Conservation (phyloP, 352 stramenopile genomes). For the Globisporangium sylvaticum region DNA sequence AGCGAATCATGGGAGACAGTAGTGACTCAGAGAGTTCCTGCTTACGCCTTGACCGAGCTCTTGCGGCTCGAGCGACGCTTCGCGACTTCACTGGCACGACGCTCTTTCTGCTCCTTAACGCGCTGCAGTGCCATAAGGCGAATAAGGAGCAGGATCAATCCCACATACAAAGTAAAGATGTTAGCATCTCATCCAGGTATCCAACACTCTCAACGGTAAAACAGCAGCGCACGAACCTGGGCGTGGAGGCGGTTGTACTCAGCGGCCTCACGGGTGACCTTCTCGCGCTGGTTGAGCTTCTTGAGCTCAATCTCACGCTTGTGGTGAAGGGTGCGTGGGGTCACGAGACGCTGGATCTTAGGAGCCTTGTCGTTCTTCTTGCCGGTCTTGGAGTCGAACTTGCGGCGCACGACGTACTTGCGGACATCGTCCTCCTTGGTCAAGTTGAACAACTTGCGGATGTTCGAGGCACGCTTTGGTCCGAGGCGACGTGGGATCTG, state of each 20-base stretch:
- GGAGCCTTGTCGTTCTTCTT: slow-evolving; percentile 98
- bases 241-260: slow-evolving; percentile 98
- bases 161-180: slow-evolving; percentile 35
- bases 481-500: slow-evolving; percentile 95
- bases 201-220: neutral
- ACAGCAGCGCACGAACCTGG: slow-evolving; percentile 53
- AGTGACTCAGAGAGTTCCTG: slow-evolving; percentile 15
- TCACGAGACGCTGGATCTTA: slow-evolving; percentile 99
- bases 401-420: slow-evolving; percentile 99
- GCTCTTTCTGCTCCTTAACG: slow-evolving; percentile 98
- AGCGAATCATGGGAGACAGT: slow-evolving; percentile 7
- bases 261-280: slow-evolving; percentile 92
- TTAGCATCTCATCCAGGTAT: slow-evolving; percentile 26
- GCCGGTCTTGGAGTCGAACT: slow-evolving; percentile 98
- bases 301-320: slow-evolving; percentile 89
- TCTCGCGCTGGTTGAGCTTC: slow-evolving; percentile 86
- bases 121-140: slow-evolving; percentile 94
- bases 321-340: slow-evolving; percentile 95
- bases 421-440: slow-evolving; percentile 99
- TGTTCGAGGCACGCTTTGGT: slow-evolving; percentile 99
- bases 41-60: slow-evolving; percentile 90
- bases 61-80: slow-evolving; percentile 98
- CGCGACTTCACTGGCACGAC: slow-evolving; percentile 95
- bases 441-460: slow-evolving; percentile 99
- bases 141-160: slow-evolving; percentile 84